Evolutionary conservation across 345 rosid species (phyloP), one percentile per base, ranked within the genome.

Genomic region (Psidium guajava): DNA sequence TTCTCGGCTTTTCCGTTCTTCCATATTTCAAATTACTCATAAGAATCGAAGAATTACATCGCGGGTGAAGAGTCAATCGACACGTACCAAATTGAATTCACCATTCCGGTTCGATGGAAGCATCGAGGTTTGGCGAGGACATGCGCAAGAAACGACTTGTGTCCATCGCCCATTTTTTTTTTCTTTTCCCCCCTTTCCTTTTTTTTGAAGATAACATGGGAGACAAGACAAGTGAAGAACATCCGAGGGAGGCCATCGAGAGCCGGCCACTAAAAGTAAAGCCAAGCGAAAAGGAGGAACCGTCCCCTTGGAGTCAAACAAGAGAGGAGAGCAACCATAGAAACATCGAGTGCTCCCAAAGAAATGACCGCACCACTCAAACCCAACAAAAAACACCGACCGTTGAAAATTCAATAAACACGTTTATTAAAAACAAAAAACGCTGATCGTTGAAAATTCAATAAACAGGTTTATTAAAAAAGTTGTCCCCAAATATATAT

Each of bases 401-500:
- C 8, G 80, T 36, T 3, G 8, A 69, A 32, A 16, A 64, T 3
- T 1, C 8, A 32, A 8, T 14, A 64, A 7, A 0, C 6, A 22
- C 22, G 4, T 18, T 42, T 42, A 42, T 42, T 42, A 42, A 42
- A 28, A 1, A 15, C 20, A 36, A 18, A 42, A 36, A 69, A 2
- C 80, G 18, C 9, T 18, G 36, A 18, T 8, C 8, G 80, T 36
- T 3, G 8, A 69, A 32, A 16, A 64, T 3, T 1, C 8, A 32
- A 8, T 14, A 64, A 7, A 0, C 6, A 22, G 42, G 4, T 18
- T 42, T 42, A 42, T 42, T 42, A 42, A 42, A 28, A 1, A 15
- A 28, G 28, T 20, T 1, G 5, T 15, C 21, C 5, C 0, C 2
- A 3, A 8, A 64, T n/a, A n/a, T n/a, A n/a, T n/a, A n/a, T n/a